Percentiles rank a stretch among this genome's conserved stretches.
phyloP scores from a whole-genome alignment of 148 eudicot genomes.

The Amaranthus cruentus region DNA sequence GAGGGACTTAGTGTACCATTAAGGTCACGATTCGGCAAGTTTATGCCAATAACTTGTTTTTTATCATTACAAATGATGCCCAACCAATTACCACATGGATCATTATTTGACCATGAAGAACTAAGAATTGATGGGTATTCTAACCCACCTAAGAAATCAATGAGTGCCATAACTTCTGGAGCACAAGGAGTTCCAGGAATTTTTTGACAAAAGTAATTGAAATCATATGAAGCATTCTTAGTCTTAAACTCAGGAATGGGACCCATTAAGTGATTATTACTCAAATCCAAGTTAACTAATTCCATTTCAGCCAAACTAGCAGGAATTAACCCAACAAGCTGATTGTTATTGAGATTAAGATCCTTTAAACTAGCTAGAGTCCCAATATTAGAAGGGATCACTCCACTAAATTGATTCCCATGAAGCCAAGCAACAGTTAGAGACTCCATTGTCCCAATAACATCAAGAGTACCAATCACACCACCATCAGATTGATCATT shows the following conservation, averaged over 20 bases:
- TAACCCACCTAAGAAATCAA: conserved; percentile 65
- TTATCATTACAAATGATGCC: conserved; percentile 63
- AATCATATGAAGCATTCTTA: conserved; percentile 40
- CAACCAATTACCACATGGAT: conserved; percentile 78
- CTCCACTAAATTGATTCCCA: conserved; percentile 81
- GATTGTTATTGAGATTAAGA: conserved; percentile 67
- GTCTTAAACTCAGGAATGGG: conserved; percentile 70
- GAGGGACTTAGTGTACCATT: conserved; percentile 80
- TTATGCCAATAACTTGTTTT: conserved; percentile 48
- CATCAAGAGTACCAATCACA: conserved; percentile 72
- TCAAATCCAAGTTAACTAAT: conserved; percentile 58
- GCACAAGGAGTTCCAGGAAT: conserved; percentile 57
- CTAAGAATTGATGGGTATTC: conserved; percentile 71
- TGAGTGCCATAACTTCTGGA: conserved; percentile 66
- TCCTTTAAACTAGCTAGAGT: conserved; percentile 53
- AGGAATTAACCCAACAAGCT: conserved; percentile 81
- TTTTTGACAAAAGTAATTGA: conserved; percentile 73
- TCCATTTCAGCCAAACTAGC: conserved; percentile 56
- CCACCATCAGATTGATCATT: conserved; percentile 67
- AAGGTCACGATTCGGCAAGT: conserved; percentile 59
- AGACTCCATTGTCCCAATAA: conserved; percentile 62
- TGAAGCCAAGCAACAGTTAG: conserved; percentile 89
- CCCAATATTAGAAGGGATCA: conserved; percentile 59
- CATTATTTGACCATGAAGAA: conserved; percentile 72
- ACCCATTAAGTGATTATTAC: conserved; percentile 91